phyloP scores from a whole-genome alignment of 1,284 basidiomycete genomes.

The Boletus subluridellus region DNA sequence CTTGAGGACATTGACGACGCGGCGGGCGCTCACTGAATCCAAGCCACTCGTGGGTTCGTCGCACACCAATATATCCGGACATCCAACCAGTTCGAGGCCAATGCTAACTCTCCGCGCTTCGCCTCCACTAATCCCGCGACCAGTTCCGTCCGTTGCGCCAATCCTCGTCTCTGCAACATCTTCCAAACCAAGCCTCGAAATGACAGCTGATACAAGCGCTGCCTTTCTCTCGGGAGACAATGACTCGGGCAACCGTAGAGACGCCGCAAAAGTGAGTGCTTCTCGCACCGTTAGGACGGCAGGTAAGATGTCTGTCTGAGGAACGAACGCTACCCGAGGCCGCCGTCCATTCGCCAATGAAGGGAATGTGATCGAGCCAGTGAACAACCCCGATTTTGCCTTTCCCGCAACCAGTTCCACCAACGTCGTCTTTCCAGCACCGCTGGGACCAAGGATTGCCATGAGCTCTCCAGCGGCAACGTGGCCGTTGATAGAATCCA shows the following conservation, averaged over 20 bases:
- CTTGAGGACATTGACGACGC: slow-evolving; percentile 73
- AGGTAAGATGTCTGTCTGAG: slow-evolving; percentile 81
- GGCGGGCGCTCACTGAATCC: slow-evolving; percentile 82
- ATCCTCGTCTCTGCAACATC: slow-evolving; percentile 72
- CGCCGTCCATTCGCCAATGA: slow-evolving; percentile 29
- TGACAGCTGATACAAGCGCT: slow-evolving; percentile 64
- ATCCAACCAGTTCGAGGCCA: slow-evolving; percentile 76
- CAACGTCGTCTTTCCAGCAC: slow-evolving; percentile 83
- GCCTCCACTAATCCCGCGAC: slow-evolving; percentile 80
- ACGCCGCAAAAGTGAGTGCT: slow-evolving; percentile 79
- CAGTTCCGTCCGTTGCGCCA: slow-evolving; percentile 49
- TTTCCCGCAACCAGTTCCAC: slow-evolving; percentile 82
- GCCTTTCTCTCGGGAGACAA: slow-evolving; percentile 65
- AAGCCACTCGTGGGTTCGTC: slow-evolving; percentile 83
- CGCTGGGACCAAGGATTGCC: slow-evolving; percentile 84
- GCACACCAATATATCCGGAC: slow-evolving; percentile 76
- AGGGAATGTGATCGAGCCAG: slow-evolving; percentile 63
- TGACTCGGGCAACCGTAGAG: slow-evolving; percentile 77
- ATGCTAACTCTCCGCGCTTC: slow-evolving; percentile 84
- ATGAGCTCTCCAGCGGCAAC: slow-evolving; percentile 78
- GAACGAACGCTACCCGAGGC: slow-evolving; percentile 75
- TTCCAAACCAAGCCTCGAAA: slow-evolving; percentile 73
- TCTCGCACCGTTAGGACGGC: slow-evolving; percentile 79
- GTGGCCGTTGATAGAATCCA: slow-evolving; percentile 66
- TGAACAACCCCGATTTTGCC: slow-evolving; percentile 64